Conservation (phyloP, 148 eudicot genomes). For the Chenopodium quinoa region DNA sequence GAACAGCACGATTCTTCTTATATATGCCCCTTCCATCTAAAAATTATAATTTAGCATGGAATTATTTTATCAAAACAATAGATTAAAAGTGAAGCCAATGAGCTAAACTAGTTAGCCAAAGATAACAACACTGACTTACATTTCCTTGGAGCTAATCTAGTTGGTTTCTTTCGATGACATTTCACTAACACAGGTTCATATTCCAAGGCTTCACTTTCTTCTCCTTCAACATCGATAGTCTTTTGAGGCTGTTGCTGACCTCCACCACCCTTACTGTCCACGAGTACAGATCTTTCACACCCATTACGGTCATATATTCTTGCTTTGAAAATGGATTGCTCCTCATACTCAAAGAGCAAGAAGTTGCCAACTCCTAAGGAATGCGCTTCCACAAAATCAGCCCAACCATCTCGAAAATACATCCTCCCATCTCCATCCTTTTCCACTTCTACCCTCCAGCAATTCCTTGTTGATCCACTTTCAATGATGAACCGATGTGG, state of each 20-base stretch:
- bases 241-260: conserved; percentile 12
- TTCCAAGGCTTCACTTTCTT: conserved; percentile 16
- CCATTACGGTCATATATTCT: conserved; percentile 30
- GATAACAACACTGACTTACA: conserved; percentile 17
- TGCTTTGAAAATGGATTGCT: conserved; percentile 28
- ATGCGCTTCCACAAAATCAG: conserved; percentile 31
- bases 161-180: conserved; percentile 3
- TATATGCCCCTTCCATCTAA: conserved; percentile 16
- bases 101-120: background rate
- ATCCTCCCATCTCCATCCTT: conserved; percentile 25
- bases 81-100: background rate
- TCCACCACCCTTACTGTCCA: conserved; percentile 1
- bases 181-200: background rate
- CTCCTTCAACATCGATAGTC: conserved; percentile 8
- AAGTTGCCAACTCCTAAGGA: conserved; percentile 27
- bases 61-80: background rate
- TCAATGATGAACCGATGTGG: conserved; percentile 37
- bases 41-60: background rate
- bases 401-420: conserved; percentile 32
- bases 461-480: conserved; percentile 15
- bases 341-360: conserved; percentile 27
- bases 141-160: conserved; percentile 12
- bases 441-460: conserved; percentile 33
- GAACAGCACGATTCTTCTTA: conserved; percentile 14
- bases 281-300: conserved; percentile 15